A percentile compares a stretch with the other conserved stretches of the same genome.
phyloP scores from a whole-genome alignment of 805 yeast genomes.

The Babjeviella inositovora region DNA sequence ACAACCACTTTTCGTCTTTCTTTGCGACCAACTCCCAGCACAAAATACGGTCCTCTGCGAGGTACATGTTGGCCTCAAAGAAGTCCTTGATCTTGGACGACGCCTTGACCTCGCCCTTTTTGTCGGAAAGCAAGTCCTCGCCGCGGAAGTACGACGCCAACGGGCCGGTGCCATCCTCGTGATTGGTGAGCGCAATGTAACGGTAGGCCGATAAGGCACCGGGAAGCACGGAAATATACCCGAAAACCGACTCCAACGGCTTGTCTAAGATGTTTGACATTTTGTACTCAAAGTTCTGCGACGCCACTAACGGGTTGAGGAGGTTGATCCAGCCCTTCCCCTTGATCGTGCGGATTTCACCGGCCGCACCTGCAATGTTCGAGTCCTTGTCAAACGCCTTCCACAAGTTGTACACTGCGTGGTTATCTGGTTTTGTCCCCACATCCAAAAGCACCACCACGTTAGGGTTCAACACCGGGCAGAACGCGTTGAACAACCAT shows the following conservation, averaged over 20 bases:
- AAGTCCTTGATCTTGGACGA: conserved; percentile 42
- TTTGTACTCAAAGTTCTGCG: conserved; percentile 92
- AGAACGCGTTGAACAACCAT: conserved; percentile 92
- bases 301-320: conserved; percentile 83
- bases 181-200: conserved; percentile 71
- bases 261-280: conserved; percentile 94
- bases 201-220: conserved; percentile 95
- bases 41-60: conserved; percentile 91
- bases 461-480: conserved; percentile 85
- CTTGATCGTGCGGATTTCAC: conserved; percentile 90
- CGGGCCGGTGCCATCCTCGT: conserved; percentile 88
- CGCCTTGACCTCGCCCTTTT: conserved; percentile 7
- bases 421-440: conserved; percentile 89
- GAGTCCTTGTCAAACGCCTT: conserved; percentile 94
- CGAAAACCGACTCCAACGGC: conserved; percentile 85
- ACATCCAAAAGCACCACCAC: conserved; percentile 84
- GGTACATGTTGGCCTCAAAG: conserved; percentile 90
- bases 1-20: conserved; percentile 67
- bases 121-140: conserved; percentile 29
- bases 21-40: conserved; percentile 96
- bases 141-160: conserved; percentile 81
- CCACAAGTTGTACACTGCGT: conserved; percentile 89
- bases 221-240: conserved; percentile 85
- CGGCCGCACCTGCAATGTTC: conserved; percentile 98
- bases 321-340: conserved; percentile 77